Conservation (phyloP, 2,329 filamentous ascomycete species). For the Xenosphaeropsis pyriputrescens region DNA sequence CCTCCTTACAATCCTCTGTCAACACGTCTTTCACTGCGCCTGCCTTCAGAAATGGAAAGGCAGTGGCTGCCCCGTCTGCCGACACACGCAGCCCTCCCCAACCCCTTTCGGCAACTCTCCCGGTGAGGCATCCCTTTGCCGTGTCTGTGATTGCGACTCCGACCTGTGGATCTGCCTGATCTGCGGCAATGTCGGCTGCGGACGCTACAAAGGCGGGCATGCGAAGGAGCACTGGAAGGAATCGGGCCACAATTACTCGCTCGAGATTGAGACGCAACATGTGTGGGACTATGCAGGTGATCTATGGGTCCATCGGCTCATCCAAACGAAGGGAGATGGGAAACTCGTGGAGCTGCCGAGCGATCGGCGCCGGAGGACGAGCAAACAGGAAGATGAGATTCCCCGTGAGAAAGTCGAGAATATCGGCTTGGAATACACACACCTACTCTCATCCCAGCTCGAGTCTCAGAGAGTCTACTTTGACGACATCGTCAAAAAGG, state of each 20-base stretch:
- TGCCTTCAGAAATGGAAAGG: conserved; percentile 96
- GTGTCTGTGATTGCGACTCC: conserved; percentile 61
- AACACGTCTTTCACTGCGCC: conserved; percentile 94
- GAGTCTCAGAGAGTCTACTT: conserved; percentile 90
- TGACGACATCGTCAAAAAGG: conserved; percentile 79
- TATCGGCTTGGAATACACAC: conserved; percentile 88
- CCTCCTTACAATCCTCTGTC: conserved; percentile 87
- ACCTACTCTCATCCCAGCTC: conserved; percentile 81
- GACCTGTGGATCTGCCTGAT: conserved; percentile 95
- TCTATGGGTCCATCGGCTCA: conserved; percentile 88
- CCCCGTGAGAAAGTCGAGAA: conserved; percentile 55
- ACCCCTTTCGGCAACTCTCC: conserved; percentile 11
- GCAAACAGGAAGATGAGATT: conserved; percentile 27
- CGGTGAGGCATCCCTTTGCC: conserved; percentile 57
- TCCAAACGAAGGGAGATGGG: conserved; percentile 83
- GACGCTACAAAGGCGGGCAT: conserved; percentile 85
- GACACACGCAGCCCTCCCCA: conserved; percentile 53
- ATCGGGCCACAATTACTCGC: conserved; percentile 78
- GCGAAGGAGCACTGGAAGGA: conserved; percentile 89
- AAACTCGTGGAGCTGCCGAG: conserved; percentile 81
- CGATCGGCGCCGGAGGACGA: conserved; percentile 8
- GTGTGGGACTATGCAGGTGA: conserved; percentile 98
- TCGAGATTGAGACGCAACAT: conserved; percentile 85
- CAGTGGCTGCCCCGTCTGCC: conserved; percentile 83
- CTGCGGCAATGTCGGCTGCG: conserved; percentile 85